phyloP scores from a whole-genome alignment of 306 rosid species.

The Cucurbita moschata region DNA sequence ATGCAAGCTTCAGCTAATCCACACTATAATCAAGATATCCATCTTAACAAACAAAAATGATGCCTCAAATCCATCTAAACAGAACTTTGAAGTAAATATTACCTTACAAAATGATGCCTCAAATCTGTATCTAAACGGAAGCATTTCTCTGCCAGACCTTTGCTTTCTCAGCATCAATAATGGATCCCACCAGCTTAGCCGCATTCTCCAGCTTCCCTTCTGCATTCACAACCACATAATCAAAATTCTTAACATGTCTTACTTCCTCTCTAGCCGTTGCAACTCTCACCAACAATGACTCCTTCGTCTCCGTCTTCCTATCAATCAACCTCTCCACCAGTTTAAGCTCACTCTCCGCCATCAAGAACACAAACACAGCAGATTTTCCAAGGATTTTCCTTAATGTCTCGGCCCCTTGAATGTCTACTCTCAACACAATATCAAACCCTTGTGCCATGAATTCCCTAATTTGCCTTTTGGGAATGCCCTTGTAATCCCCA shows the following conservation, averaged over 20 bases:
- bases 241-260: constrained; percentile 55
- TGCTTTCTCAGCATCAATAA: constrained; percentile 82
- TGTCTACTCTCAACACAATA: constrained; percentile 70
- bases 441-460: constrained; percentile 59
- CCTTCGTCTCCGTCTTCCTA: constrained; percentile 68
- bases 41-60: background rate
- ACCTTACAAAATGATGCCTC: background rate
- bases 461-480: constrained; percentile 74
- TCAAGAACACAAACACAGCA: constrained; percentile 58
- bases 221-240: constrained; percentile 75
- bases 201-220: constrained; percentile 75
- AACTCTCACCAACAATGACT: constrained; percentile 59
- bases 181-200: constrained; percentile 50
- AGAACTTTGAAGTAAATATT: background rate
- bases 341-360: constrained; percentile 67
- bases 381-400: constrained; percentile 51
- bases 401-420: constrained; percentile 80
- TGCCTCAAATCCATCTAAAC: background rate
- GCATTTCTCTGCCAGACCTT: constrained; percentile 58
- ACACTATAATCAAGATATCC: background rate
- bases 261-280: constrained; percentile 85
- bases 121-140: constrained; percentile 19
- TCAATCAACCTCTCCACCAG: constrained; percentile 77
- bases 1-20: background rate
- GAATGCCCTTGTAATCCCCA: constrained; percentile 87